Evolutionary conservation across 23 red algal genomes (phyloP), one percentile per base, ranked within the genome.

Genomic region (Cyanidium caldarium): DNA sequence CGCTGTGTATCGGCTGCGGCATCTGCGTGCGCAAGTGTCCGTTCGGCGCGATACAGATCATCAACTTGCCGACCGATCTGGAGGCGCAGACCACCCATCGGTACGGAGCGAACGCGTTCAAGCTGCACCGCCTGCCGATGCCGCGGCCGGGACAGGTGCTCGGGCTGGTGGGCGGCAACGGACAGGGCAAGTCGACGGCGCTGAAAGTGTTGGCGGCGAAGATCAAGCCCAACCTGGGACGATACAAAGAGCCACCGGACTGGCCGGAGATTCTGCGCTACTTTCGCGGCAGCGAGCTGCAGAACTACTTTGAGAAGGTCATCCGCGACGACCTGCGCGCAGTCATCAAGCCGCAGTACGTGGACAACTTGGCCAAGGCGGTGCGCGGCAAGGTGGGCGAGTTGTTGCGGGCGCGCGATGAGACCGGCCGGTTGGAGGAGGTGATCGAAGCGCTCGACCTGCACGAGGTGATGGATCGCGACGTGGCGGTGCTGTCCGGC

Each of bases 11-110:
- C 16, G 91, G 91, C 38, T 96, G 91, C 66, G 91, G 91, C 67
- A 96, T 96, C 46, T 96, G 91, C 66, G 91, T 96, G 20, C 86
- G 86, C 39, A 96, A 96, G 79, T 96, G 91, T 67, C 91, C 91
- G 7, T 96, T 96, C 42, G 91, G 86, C 35, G 91, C 91, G 26
- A 96, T 96, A 36, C 83, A 87, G 78, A 96, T 96, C 68, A 96
- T 96, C 65, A 96, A 96, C 65, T 68, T 96, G 40, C 91, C 91
- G 20, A 96, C 86, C 39, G 80, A 96, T 35, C 72, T 96, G 65
- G 91, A 96, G 3, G 84, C 86, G 77, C 77, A 96, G 66, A 96
- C 91, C 2, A 72, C 86, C 13, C 91, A 96, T 66, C 83, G 91
- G 46, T 96, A 81, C 45, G 83, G 83, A 16, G 75, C 91, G 16